A percentile compares a stretch with the other conserved stretches of the same genome.
phyloP scores from a whole-genome alignment of 1,284 basidiomycete genomes.

The Ustilago crameri region DNA sequence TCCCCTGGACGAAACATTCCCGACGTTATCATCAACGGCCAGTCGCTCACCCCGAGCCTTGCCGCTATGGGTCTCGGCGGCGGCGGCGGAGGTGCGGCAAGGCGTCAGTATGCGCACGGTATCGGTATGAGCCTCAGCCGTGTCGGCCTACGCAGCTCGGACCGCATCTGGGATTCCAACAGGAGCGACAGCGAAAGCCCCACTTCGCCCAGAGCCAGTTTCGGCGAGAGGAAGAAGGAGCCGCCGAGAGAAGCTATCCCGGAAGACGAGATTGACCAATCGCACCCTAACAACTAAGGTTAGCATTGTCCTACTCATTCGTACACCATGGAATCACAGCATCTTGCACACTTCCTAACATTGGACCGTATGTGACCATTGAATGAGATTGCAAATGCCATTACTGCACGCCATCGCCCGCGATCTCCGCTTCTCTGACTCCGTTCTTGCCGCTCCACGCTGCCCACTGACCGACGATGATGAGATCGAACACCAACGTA shows the following conservation, averaged over 20 bases:
- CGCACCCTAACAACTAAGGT: no score
- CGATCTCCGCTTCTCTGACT: neutral
- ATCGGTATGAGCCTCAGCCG: slow-evolving; percentile 44
- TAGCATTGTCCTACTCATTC: no score
- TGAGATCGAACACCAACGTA: slow-evolving; percentile 65
- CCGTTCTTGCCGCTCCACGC: slow-evolving; percentile 47
- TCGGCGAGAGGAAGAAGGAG: slow-evolving; percentile 1
- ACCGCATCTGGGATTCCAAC: slow-evolving; percentile 40
- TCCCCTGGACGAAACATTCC: slow-evolving; percentile 23
- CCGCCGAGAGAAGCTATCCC: no score
- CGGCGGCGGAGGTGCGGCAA: neutral
- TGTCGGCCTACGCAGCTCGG: slow-evolving; percentile 43
- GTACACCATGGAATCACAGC: no score
- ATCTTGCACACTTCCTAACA: no score
- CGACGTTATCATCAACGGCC: slow-evolving; percentile 40
- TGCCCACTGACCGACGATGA: slow-evolving; percentile 61
- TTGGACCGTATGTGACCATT: no score
- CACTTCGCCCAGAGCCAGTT: slow-evolving; percentile 13
- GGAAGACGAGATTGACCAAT: no score
- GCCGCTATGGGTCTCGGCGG: slow-evolving; percentile 23
- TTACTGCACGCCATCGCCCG: neutral
- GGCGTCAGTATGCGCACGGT: slow-evolving; percentile 25
- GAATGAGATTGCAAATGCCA: no score
- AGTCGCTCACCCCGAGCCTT: slow-evolving; percentile 19
- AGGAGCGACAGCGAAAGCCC: slow-evolving; percentile 3